phyloP scores from a whole-genome alignment of 2,329 filamentous ascomycete species.

The Geosmithia flava region DNA sequence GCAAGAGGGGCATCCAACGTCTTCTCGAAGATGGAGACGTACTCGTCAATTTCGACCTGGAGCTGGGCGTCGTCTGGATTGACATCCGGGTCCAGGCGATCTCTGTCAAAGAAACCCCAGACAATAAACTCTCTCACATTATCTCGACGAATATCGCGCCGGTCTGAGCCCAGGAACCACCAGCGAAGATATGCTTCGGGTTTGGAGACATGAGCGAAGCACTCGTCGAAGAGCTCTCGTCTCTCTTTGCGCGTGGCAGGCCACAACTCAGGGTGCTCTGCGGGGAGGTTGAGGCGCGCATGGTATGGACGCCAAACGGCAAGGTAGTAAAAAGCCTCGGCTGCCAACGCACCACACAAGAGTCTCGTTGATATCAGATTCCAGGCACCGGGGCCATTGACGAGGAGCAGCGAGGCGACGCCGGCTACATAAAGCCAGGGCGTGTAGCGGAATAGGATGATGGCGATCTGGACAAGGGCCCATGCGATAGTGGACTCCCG shows the following conservation, averaged over 20 bases:
- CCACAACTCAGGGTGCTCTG: conserved; percentile 21
- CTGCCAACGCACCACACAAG: conserved; percentile 16
- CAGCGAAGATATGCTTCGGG: conserved; percentile 42
- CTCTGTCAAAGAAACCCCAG: conserved; percentile 53
- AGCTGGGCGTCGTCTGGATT: conserved; percentile 16
- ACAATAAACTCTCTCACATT: conserved; percentile 54
- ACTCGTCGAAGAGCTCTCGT: conserved; percentile 41
- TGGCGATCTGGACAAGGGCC: conserved; percentile 30
- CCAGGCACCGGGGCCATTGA: conserved; percentile 6
- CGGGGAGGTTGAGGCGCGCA: conserved; percentile 20
- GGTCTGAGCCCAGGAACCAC: conserved; percentile 54
- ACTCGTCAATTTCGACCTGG: conserved; percentile 28
- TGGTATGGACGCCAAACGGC: conserved; percentile 29
- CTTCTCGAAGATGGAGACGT: conserved; percentile 39
- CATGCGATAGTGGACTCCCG: conserved; percentile 20
- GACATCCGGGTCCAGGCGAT: conserved; percentile 12
- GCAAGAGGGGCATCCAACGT: conserved; percentile 36
- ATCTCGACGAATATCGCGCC: conserved; percentile 48
- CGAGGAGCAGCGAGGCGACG: conserved; percentile 13
- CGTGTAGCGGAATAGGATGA: conserved; percentile 30
- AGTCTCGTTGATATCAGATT: conserved; percentile 6
- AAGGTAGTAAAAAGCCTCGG: conserved; percentile 29
- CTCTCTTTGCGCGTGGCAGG: conserved; percentile 33
- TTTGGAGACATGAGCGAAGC: conserved; percentile 40
- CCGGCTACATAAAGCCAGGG: conserved; percentile 22